These are phyloP conservation scores for Alnus rubra DNA, from an alignment of 306 rosid genomes.

Conservation along the genomic window DNA sequence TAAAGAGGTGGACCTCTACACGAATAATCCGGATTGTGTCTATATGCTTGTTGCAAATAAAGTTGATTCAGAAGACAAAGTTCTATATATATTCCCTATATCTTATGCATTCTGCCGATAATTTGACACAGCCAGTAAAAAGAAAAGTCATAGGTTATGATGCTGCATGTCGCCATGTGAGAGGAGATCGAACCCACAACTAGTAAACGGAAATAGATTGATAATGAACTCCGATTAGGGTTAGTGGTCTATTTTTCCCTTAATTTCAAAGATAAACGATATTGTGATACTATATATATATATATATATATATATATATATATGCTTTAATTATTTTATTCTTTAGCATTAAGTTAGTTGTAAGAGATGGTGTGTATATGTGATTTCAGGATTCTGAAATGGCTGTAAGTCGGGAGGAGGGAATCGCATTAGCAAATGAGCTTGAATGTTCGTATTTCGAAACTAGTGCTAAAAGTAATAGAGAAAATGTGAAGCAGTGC, in stretches of 20 bases:
- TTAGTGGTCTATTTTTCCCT: background rate
- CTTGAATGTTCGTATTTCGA: constrained; percentile 78
- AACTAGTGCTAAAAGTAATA: constrained; percentile 81
- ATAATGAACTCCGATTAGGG: background rate
- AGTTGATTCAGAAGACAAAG: constrained; percentile 59
- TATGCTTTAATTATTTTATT: background rate
- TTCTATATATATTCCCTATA: constrained; percentile 16
- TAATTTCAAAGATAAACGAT: background rate
- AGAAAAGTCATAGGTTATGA: background rate
- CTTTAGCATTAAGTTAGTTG: background rate
- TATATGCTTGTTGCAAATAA: constrained; percentile 94
- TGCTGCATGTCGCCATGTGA: background rate
- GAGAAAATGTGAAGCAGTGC: constrained; percentile 78
- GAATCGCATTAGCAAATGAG: constrained; percentile 68
- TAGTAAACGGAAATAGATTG: too few relatives aligned
- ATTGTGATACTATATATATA: background rate
- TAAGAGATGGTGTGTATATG: background rate
- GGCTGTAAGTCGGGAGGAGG: constrained; percentile 86
- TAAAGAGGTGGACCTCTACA: constrained; percentile 88
- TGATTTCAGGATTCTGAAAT: constrained; percentile 70
- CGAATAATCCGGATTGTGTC: constrained; percentile 74
- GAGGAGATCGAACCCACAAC: too few relatives aligned
- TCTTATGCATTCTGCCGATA: background rate
- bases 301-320: too few relatives aligned
- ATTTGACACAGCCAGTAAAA: background rate